A percentile compares a stretch with the other conserved stretches of the same genome.
phyloP scores from a whole-genome alignment of 345 rosid species.

The Euphorbia pulcherrima region DNA sequence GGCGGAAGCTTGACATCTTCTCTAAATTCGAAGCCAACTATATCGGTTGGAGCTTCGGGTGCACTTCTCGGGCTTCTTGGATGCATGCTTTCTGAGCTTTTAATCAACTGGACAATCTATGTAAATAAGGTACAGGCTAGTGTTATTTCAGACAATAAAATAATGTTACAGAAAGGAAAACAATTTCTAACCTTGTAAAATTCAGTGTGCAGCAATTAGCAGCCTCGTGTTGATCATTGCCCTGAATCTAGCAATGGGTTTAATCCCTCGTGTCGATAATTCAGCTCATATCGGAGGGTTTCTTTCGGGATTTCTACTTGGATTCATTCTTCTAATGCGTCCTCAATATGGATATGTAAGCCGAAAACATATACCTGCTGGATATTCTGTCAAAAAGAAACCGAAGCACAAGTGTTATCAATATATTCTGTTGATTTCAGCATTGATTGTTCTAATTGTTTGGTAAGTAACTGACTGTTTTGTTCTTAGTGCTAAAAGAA shows the following conservation, averaged over 20 bases:
- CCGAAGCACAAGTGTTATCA: constrained; percentile 24
- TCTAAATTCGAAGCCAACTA: constrained; percentile 5
- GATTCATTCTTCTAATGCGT: constrained; percentile 24
- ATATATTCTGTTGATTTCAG: constrained; percentile 11
- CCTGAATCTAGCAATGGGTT: constrained; percentile 23
- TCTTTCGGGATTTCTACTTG: constrained; percentile 29
- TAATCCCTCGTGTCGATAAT: constrained; percentile 23
- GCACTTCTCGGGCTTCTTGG: constrained; percentile 30
- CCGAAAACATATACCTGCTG: constrained; percentile 19
- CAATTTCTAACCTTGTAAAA: constrained; percentile 4
- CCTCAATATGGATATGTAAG: constrained; percentile 28
- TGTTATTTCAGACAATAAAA: too few species aligned
- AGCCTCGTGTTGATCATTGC: constrained; percentile 15
- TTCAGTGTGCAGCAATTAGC: constrained; percentile 22
- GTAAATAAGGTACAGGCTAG: constrained; percentile 19
- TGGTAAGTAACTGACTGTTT: constrained; percentile 6
- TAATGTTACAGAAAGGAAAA: not conserved
- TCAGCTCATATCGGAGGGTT: constrained; percentile 29
- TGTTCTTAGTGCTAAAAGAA: not conserved
- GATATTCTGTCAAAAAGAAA: constrained; percentile 18
- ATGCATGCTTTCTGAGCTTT: constrained; percentile 28
- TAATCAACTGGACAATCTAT: constrained; percentile 29
- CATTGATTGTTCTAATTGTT: constrained; percentile 8
- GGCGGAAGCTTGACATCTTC: constrained; percentile 31
- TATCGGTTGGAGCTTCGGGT: constrained; percentile 28